A percentile compares a stretch with the other conserved stretches of the same genome.
phyloP scores from a whole-genome alignment of 352 stramenopile species.

The Phytophthora kernoviae region DNA sequence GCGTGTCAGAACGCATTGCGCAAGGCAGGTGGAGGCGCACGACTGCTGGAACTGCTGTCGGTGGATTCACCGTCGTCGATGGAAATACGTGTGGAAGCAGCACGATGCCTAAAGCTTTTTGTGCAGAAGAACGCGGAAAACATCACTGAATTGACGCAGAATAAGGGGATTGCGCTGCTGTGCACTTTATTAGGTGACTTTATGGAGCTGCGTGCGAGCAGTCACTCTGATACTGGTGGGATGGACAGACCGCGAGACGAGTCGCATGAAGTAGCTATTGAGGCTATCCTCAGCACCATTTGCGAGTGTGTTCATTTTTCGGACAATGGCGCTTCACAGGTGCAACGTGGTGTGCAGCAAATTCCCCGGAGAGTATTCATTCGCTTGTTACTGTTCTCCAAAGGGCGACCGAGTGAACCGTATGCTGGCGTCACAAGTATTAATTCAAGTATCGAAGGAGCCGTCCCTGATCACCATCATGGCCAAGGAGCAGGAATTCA shows the following conservation, averaged over 20 bases:
- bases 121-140: conserved; percentile 77
- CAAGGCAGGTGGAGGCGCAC: conserved; percentile 50
- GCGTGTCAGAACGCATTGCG: conserved; percentile 74
- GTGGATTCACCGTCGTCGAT: conserved; percentile 52
- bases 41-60: conserved; percentile 63
- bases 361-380: conserved; percentile 59
- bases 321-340: conserved; percentile 38
- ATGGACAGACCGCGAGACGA: conserved; percentile 45
- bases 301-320: conserved; percentile 75
- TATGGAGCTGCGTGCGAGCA: conserved; percentile 44
- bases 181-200: conserved; percentile 65
- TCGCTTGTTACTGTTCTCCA: conserved; percentile 73
- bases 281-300: conserved; percentile 76
- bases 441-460: conserved; percentile 70
- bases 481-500: conserved; percentile 58
- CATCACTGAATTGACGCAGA: conserved; percentile 62
- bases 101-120: conserved; percentile 73
- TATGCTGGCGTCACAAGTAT: conserved; percentile 74
- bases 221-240: conserved; percentile 23
- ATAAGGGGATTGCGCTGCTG: conserved; percentile 59
- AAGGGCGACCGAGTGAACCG: conserved; percentile 63
- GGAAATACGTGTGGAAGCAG: conserved; percentile 70
- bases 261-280: conserved; percentile 66
- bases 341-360: conserved; percentile 47
- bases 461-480: conserved; percentile 58